Conservation (phyloP, 768 basidiomycete species). For the Agaricus bisporus region DNA sequence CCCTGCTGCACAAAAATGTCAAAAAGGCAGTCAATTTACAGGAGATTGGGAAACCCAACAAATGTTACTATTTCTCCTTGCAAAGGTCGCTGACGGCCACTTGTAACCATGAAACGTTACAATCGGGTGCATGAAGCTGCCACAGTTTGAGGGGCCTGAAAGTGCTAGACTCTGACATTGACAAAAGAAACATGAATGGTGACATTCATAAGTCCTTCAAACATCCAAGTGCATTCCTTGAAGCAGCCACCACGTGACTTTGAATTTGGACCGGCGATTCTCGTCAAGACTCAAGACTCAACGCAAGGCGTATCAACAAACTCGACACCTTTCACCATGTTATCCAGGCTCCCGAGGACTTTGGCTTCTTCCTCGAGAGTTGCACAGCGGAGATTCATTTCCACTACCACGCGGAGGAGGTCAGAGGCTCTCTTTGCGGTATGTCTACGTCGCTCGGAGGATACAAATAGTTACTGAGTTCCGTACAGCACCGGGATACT, state of each 20-base stretch:
- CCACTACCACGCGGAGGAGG: conserved; percentile 37
- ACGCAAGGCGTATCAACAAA: conserved; percentile 6
- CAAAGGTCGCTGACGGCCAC: neutral
- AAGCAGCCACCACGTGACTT: conserved; percentile 6
- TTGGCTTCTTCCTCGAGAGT: conserved; percentile 18
- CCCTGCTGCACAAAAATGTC: neutral
- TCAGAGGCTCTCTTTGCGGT: conserved; percentile 90
- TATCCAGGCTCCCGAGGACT: conserved; percentile 27
- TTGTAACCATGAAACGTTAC: no score
- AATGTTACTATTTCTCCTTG: neutral
- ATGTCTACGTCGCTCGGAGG: conserved; percentile 23
- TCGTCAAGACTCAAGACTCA: no score
- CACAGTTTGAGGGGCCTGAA: neutral
- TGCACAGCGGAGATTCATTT: conserved; percentile 29
- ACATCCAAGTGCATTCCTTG: no score
- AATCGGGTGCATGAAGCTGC: neutral
- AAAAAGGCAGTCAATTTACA: neutral
- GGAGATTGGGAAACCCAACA: no score
- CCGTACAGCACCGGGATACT: conserved; percentile 84
- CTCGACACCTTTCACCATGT: conserved; percentile 19
- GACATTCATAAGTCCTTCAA: neutral
- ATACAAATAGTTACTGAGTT: conserved; percentile 10
- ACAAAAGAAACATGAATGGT: neutral
- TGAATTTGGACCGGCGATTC: conserved; percentile 13
- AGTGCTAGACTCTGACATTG: neutral